These are phyloP conservation scores for Epichloe coenophiala DNA, from an alignment of 2,329 filamentous ascomycete genomes.

Conservation along the genomic window DNA sequence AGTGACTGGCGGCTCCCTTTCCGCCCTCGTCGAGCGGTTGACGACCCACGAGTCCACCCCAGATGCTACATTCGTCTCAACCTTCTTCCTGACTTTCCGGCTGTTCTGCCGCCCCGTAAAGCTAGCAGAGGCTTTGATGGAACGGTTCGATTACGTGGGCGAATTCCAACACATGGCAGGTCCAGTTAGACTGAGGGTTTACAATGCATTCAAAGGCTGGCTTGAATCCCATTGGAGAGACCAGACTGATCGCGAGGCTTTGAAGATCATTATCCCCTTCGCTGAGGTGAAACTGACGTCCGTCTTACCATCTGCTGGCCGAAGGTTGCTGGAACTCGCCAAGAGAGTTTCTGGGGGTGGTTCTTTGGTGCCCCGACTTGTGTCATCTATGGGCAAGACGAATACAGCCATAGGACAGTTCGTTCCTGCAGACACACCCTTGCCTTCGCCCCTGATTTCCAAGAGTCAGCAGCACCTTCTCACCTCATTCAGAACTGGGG, in stretches of 20 bases:
- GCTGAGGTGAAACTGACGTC: slow-evolving; percentile 57
- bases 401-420: slow-evolving; percentile 62
- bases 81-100: slow-evolving; percentile 93
- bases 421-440: slow-evolving; percentile 54
- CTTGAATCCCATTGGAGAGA: slow-evolving; percentile 90
- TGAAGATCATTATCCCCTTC: slow-evolving; percentile 67
- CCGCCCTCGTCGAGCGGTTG: slow-evolving; percentile 83
- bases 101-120: slow-evolving; percentile 74
- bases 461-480: slow-evolving; percentile 66
- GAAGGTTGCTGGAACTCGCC: slow-evolving; percentile 66
- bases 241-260: slow-evolving; percentile 62
- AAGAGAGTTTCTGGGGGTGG: slow-evolving; percentile 64
- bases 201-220: slow-evolving; percentile 96
- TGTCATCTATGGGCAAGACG: slow-evolving; percentile 81
- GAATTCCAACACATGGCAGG: slow-evolving; percentile 60
- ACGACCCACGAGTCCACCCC: slow-evolving; percentile 89
- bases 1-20: slow-evolving; percentile 81
- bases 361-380: slow-evolving; percentile 66
- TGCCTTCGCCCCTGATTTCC: slow-evolving; percentile 56
- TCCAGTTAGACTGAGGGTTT: slow-evolving; percentile 79
- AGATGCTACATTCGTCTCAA: slow-evolving; percentile 80
- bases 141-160: slow-evolving; percentile 83
- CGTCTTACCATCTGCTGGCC: slow-evolving; percentile 62
- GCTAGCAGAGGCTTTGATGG: slow-evolving; percentile 70
- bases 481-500: slow-evolving; percentile 62